Evolutionary conservation across 495 filamentous ascomycete species (phyloP), one percentile per base, ranked within the genome.

Genomic region (Aspergillus hancockii): DNA sequence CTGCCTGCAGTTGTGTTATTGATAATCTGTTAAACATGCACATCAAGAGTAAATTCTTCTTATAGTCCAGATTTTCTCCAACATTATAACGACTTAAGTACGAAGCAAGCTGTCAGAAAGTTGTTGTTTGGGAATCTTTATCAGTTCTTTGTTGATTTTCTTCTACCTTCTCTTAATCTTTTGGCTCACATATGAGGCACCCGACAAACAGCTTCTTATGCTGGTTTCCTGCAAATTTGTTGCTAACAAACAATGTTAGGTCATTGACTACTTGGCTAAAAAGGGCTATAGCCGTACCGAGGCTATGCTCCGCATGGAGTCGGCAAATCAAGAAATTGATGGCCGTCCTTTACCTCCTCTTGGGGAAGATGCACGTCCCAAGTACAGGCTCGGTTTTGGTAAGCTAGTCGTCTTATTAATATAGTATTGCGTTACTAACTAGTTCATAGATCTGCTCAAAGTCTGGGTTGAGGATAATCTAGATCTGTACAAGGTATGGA

Each of bases 241-340:
- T 41, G 25, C 58, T 50, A 28, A 18, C 61, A 47, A 43, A 28
- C 8, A 50, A 5, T 10, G 31, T 58, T 62, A 95, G 92, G 92
- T 98, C 32, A 94, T 97, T 21, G 94, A 98, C 64, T 98, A 98
- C 71, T 78, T 98, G 13, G 85, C 88, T 50, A 98, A 98, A 74
- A 97, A 97, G 67, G 94, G 94, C 1, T 98, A 97, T 71, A 90
- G 83, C 49, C 86, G 88, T 22, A 98, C 94, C 0, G 94, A 98
- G 68, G 90, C 93, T 14, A 92, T 92, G 78, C 88, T 98, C 46
- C 86, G 95, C 14, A 86, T 90, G 71, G 94, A 98, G 67, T 95
- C 92, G n/a, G 85, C 84, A 3, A 83, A 88, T 60, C 80, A 90
- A 47, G 90, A 92, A 57, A 85, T 86, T 41, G 89, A 93, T 63